Conservation (phyloP, 306 rosid genomes). For the Sechiopsis laciniata region DNA sequence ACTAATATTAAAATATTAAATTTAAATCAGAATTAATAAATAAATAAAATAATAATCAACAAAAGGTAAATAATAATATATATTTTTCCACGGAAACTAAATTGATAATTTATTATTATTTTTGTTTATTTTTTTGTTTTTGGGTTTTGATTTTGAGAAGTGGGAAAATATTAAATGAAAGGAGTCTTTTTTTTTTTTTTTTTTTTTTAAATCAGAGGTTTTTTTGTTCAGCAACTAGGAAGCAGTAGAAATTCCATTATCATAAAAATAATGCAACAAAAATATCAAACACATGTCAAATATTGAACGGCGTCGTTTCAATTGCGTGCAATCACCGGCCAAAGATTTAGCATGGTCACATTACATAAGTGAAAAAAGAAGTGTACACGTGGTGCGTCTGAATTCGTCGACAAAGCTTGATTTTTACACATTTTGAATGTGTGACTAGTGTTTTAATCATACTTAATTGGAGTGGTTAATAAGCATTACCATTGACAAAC, state of each 20-base stretch:
- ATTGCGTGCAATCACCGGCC: constrained; percentile 5
- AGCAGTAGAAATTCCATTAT: background rate
- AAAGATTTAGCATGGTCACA: constrained; percentile 2
- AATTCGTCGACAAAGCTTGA: constrained; percentile 4
- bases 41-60: no score
- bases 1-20: no score
- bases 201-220: no score
- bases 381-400: background rate
- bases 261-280: no score
- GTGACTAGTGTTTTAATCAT: constrained; percentile 6
- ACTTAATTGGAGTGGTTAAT: background rate
- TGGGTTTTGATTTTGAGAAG: no score
- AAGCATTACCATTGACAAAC: constrained; percentile 9
- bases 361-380: no score
- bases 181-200: no score
- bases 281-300: background rate
- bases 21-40: no score
- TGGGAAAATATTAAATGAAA: no score
- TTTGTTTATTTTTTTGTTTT: no score
- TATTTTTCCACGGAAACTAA: no score
- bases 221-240: no score
- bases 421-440: constrained; percentile 1
- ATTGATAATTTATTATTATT: background rate
- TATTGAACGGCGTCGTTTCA: background rate
- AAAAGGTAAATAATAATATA: background rate